Conservation (phyloP, 2,329 filamentous ascomycete genomes). For the Diaporthe ampelina region DNA sequence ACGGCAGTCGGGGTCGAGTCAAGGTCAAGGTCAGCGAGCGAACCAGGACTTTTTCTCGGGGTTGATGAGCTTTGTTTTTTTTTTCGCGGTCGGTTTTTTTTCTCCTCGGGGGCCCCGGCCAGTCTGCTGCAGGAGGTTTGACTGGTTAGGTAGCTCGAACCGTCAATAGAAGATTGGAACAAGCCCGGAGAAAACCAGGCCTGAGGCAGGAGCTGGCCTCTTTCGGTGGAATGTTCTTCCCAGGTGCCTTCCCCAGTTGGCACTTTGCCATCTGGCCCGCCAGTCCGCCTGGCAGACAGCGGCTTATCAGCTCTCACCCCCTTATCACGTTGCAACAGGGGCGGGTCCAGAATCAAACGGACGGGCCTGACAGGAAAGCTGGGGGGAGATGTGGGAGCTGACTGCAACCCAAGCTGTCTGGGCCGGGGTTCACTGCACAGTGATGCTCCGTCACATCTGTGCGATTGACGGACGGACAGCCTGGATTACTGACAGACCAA, state of each 20-base stretch:
- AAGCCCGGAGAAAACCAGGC: constrained; percentile 31
- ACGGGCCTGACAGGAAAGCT: constrained; percentile 22
- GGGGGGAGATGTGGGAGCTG: constrained; percentile 3
- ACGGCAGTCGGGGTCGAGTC: constrained; percentile 36
- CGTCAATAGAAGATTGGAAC: constrained; percentile 32
- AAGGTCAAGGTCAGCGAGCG: constrained; percentile 27
- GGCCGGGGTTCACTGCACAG: background rate
- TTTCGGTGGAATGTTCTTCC: constrained; percentile 33
- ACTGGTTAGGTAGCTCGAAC: constrained; percentile 28
- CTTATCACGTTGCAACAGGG: constrained; percentile 28
- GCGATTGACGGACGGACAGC: constrained; percentile 4
- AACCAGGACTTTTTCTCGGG: constrained; percentile 18
- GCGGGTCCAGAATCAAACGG: constrained; percentile 14
- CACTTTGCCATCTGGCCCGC: background rate
- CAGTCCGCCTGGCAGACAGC: background rate
- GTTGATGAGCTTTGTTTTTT: constrained; percentile 29
- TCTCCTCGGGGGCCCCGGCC: constrained; percentile 20
- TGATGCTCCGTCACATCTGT: background rate
- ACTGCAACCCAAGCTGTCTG: constrained; percentile 28
- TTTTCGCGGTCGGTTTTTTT: background rate
- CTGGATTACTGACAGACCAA: background rate
- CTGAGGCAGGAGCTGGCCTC: constrained; percentile 14
- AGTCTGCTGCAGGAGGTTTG: constrained; percentile 26
- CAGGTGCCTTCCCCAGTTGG: background rate
- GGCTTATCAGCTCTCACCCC: constrained; percentile 14